phyloP scores from a whole-genome alignment of 192 early-diverging fungal species.

The Kappamyces sp. region DNA sequence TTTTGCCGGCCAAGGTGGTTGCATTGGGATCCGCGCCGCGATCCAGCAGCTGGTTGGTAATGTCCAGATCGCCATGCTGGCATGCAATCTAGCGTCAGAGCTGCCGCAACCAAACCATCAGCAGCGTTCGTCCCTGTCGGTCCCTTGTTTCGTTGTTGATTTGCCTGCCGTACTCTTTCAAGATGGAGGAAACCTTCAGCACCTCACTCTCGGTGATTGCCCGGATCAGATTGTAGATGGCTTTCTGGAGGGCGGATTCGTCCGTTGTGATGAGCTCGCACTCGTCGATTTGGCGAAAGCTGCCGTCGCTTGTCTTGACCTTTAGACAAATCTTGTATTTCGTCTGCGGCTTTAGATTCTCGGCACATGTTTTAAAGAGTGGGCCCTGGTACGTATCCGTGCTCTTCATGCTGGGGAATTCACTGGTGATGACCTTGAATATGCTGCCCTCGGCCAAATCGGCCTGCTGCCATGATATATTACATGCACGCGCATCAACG shows the following conservation, averaged over 20 bases:
- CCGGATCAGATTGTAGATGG: slow-evolving; percentile 29
- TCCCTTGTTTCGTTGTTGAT: slow-evolving; percentile 42
- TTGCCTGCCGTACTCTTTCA: slow-evolving; percentile 27
- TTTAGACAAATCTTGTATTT: slow-evolving; percentile 36
- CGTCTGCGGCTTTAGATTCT: slow-evolving; percentile 40
- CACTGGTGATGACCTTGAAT: neutral
- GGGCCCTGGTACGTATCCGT: slow-evolving; percentile 23
- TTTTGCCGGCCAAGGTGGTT: slow-evolving; percentile 38
- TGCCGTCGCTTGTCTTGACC: slow-evolving; percentile 16
- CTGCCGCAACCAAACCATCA: slow-evolving; percentile 29
- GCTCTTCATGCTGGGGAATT: slow-evolving; percentile 14
- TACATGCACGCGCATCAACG: too few relatives aligned
- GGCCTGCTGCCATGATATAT: too few relatives aligned
- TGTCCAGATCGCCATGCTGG: slow-evolving; percentile 25
- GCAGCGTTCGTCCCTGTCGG: slow-evolving; percentile 37
- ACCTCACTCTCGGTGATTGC: slow-evolving; percentile 34
- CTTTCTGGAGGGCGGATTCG: slow-evolving; percentile 30
- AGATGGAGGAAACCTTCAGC: slow-evolving; percentile 20
- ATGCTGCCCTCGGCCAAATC: neutral
- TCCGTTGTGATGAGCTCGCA: slow-evolving; percentile 18
- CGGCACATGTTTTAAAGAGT: slow-evolving; percentile 17
- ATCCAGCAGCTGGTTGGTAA: slow-evolving; percentile 28
- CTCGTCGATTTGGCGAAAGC: neutral
- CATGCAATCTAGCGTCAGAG: slow-evolving; percentile 29
- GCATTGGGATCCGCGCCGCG: slow-evolving; percentile 29